Evolutionary conservation across 2,329 filamentous ascomycete genomes (phyloP), one percentile per base, ranked within the genome.

Genomic region (Tympanopsis confertula): DNA sequence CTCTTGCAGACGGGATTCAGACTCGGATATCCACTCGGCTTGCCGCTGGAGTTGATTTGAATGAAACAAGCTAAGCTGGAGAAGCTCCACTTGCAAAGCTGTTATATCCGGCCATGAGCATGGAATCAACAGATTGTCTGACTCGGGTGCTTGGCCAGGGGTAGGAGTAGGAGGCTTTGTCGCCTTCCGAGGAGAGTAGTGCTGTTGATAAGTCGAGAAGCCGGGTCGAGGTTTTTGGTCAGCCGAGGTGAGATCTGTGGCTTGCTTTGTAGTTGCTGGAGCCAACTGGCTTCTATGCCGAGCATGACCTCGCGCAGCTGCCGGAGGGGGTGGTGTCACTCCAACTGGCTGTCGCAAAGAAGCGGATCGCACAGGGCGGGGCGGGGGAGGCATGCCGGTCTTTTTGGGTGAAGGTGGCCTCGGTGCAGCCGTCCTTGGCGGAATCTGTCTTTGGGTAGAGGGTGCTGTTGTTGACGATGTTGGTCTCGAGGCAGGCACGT

Each of bases 31-130:
- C 15, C 12, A 18, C 17, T 13, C 30, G 10, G 30, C 15, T 7
- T 13, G 12, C 15, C 43, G 15, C 29, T 51, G 51, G 15, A 54
- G 38, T 5, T 46, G 50, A 4, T 50, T 48, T 5, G 52, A 50
- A 43, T 62, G 54, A 5, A 64, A 47, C 4, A 64, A 50, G 38
- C 52, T 55, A 13, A 66, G 43, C 39, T 66, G 62, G 18, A 66
- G 48, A 12, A 66, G 47, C 41, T 66, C 62, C 0, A 57, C 61
- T 39, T 61, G 57, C 20, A 64, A 37, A 12, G 53, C 51, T 13
- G 52, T 45, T 37, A 58, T 47, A 20, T 62, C 57, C 15, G 56
- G 52, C 45, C 51, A 52, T 5, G 52, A 48, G 5, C 53, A 46
- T 14, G 52, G 47, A 14, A 53, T 47, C 37, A 52, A 42, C 4